Conservation (phyloP, 2,329 filamentous ascomycete genomes). For the Rhytidhysteron rufulum region DNA sequence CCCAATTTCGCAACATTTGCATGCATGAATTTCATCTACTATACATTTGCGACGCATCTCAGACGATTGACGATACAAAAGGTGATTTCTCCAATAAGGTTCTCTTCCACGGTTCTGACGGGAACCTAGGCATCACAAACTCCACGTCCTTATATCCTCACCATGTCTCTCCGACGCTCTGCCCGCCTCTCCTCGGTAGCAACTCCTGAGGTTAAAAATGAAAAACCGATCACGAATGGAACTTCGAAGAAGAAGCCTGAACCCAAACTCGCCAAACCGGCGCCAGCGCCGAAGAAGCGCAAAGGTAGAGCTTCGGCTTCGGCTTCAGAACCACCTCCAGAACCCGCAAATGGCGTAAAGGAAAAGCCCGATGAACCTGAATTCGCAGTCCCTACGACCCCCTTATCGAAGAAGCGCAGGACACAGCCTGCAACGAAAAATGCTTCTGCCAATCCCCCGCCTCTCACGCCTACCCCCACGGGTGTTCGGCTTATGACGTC, state of each 20-base stretch:
- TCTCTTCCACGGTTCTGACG: no score
- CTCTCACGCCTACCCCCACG: constrained; percentile 45
- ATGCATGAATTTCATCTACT: no score
- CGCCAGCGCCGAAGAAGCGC: constrained; percentile 18
- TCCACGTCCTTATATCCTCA: constrained; percentile 9
- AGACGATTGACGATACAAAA: no score
- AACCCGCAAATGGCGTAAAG: constrained; percentile 1
- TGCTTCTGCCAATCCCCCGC: constrained; percentile 15
- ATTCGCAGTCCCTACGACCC: constrained; percentile 22
- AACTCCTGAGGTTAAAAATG: constrained; percentile 14
- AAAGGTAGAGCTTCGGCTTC: constrained; percentile 14
- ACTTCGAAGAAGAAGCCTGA: constrained; percentile 16
- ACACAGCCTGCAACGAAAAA: constrained; percentile 12
- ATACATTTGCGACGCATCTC: no score
- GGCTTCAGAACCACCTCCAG: constrained; percentile 1
- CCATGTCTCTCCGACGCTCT: constrained; percentile 53
- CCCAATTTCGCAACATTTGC: no score
- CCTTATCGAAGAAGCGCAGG: constrained; percentile 26
- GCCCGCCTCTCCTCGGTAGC: constrained; percentile 40
- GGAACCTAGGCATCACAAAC: no score
- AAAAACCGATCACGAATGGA: constrained; percentile 21
- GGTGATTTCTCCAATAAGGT: no score
- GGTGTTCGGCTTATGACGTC: constrained; percentile 46
- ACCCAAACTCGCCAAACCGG: constrained; percentile 3
- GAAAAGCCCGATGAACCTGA: constrained; percentile 6